Evolutionary conservation across 495 filamentous ascomycete species (phyloP), one percentile per base, ranked within the genome.

Genomic region (Trichoderma erinaceum): DNA sequence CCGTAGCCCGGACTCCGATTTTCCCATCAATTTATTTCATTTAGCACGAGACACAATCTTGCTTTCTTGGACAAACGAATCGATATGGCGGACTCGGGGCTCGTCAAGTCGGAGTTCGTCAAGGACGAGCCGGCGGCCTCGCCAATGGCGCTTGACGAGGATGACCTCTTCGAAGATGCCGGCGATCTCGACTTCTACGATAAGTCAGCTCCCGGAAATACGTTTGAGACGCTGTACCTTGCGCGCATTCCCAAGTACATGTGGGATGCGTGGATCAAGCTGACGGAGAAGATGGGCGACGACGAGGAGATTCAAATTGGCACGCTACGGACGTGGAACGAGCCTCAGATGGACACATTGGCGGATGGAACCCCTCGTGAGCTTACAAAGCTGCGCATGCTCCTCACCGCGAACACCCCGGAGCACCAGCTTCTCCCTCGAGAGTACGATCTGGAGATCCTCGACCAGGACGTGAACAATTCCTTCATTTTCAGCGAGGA

Each of bases 401-500:
- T 79, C 64, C 74, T 84, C 50, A 74, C 76, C 21, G 71, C 75
- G 10, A 80, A 86, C 41, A 73, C 86, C 18, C 78, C 84, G 1
- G 80, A 86, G 64, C 89, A 92, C 71, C 79, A 85, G 66, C 77
- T 85, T 2, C 79, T 96, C 21, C 91, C 92, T 3, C 92, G 91
- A 72, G 92, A 96, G 74, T 98, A 97, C 78, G 82, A 87, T 63
- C 79, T 98, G 65, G 85, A 91, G 16, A 73, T 90, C 68, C 87
- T 82, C 68, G 89, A 85, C 72, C 71, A 80, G 72, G 74, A 85
- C 70, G 77, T 88, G 64, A 78, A 85, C 73, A 99, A 97, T 73
- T 94, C 91, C 10, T 97, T 87, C 73, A 78, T 97, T 50, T 98
- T 98, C 73, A 90, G 89, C 18, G 93, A 98, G 77, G 92, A 95